Conservation (phyloP, 176 grass and related monocot genomes). For the Avena atlantica region DNA sequence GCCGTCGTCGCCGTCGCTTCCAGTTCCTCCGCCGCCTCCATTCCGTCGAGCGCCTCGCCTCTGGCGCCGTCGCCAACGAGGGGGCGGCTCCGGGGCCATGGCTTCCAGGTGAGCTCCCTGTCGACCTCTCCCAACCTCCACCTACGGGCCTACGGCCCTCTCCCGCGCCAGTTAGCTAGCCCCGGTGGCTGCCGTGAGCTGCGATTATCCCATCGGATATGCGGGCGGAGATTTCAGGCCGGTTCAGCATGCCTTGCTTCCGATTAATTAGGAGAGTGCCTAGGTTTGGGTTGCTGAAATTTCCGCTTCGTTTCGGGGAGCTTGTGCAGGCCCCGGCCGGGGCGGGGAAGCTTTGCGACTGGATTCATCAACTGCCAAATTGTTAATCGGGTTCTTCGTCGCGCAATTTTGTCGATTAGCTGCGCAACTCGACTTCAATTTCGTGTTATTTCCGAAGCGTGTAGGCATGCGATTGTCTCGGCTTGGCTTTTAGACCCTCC, state of each 20-base stretch:
- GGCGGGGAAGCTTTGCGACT: neutral
- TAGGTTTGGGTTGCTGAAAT: neutral
- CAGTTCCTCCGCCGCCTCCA: slow-evolving; percentile 4
- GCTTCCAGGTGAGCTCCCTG: slow-evolving; percentile 33
- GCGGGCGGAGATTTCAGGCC: neutral
- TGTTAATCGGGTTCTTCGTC: neutral
- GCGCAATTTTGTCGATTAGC: neutral
- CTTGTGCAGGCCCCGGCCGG: neutral
- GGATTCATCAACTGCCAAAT: neutral
- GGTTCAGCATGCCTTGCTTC: neutral
- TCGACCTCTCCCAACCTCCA: neutral
- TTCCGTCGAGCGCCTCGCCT: neutral
- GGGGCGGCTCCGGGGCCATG: neutral
- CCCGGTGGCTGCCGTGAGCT: neutral
- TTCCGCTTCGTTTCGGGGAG: neutral
- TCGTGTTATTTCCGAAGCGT: neutral
- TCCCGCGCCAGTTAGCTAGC: neutral
- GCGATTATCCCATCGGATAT: too few species aligned
- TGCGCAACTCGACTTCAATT: neutral
- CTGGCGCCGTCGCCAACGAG: neutral
- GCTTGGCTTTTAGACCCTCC: neutral
- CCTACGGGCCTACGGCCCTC: neutral
- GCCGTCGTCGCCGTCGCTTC: neutral
- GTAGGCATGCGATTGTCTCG: neutral
- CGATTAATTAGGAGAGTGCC: neutral